phyloP scores from a whole-genome alignment of 805 yeast genomes.

The Barnettozyma sp. region DNA sequence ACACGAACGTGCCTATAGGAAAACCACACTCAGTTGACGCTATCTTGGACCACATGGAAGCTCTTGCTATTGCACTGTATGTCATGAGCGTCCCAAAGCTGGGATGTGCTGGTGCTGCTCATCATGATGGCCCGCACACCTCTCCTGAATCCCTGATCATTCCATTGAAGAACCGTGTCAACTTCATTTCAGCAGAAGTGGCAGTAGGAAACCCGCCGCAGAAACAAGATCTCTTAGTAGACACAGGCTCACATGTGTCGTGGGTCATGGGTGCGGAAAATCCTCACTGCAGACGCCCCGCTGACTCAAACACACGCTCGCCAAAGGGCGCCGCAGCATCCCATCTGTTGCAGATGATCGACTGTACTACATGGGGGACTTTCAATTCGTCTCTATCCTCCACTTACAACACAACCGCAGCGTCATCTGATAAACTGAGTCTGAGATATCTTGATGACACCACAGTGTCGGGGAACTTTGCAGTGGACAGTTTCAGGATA shows the following conservation, averaged over 20 bases:
- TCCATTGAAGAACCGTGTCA: slow-evolving; percentile 11
- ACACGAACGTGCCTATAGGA: too few species aligned
- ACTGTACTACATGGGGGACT: slow-evolving; percentile 10
- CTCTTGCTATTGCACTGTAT: too few species aligned
- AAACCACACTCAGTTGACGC: too few species aligned
- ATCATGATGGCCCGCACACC: neutral
- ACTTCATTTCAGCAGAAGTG: slow-evolving; percentile 6
- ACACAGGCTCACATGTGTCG: slow-evolving; percentile 30
- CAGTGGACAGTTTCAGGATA: slow-evolving; percentile 6
- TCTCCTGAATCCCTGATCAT: slow-evolving; percentile 6
- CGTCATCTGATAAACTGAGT: neutral
- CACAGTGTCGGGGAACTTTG: slow-evolving; percentile 6
- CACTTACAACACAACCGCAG: neutral
- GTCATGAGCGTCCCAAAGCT: too few species aligned
- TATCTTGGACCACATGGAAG: too few species aligned
- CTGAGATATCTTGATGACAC: slow-evolving; percentile 6
- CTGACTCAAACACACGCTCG: too few species aligned
- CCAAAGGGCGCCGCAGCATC: too few species aligned
- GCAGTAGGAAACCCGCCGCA: slow-evolving; percentile 22
- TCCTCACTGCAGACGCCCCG: slow-evolving; percentile 10
- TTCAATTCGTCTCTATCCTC: slow-evolving; percentile 4
- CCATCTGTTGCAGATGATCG: neutral
- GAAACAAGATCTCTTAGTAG: slow-evolving; percentile 25
- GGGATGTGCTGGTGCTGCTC: too few species aligned
- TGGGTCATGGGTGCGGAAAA: slow-evolving; percentile 26